Conservation (phyloP, 768 basidiomycete species). For the Mycena vitilis region DNA sequence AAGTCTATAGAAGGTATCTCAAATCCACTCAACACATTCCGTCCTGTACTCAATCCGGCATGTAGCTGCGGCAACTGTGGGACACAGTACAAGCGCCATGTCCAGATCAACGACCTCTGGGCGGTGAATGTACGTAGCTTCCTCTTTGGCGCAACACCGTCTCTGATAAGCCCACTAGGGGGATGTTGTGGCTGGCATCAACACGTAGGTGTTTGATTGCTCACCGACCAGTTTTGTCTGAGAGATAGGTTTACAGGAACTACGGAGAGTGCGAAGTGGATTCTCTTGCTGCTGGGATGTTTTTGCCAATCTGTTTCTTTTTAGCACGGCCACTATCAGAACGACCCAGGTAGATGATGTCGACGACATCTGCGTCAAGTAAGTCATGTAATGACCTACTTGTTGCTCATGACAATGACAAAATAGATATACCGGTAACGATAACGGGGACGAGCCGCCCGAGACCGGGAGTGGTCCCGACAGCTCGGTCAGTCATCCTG, state of each 20-base stretch:
- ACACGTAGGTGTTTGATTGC: slow-evolving; percentile 7
- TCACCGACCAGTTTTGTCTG: background rate
- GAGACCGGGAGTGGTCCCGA: slow-evolving; percentile 22
- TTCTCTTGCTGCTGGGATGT: background rate
- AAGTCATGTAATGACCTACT: background rate
- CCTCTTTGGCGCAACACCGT: background rate
- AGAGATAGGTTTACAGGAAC: background rate
- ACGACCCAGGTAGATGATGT: slow-evolving; percentile 21
- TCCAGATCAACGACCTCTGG: slow-evolving; percentile 30
- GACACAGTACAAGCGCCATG: slow-evolving; percentile 20
- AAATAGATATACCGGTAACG: slow-evolving; percentile 27
- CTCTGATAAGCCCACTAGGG: background rate
- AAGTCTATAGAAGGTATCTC: slow-evolving; percentile 48
- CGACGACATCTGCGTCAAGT: slow-evolving; percentile 18
- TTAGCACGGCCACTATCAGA: slow-evolving; percentile 24
- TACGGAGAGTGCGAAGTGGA: slow-evolving; percentile 2
- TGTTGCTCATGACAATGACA: background rate
- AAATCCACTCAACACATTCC: background rate
- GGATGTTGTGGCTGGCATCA: slow-evolving; percentile 17
- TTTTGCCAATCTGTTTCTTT: background rate
- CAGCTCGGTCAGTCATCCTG: slow-evolving; percentile 6
- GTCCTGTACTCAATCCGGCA: background rate
- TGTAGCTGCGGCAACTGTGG: slow-evolving; percentile 26
- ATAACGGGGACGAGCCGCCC: slow-evolving; percentile 21
- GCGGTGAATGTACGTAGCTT: slow-evolving; percentile 11